Evolutionary conservation across 2,329 filamentous ascomycete genomes (phyloP), one percentile per base, ranked within the genome.

Genomic region (Aspergillus versicolor): DNA sequence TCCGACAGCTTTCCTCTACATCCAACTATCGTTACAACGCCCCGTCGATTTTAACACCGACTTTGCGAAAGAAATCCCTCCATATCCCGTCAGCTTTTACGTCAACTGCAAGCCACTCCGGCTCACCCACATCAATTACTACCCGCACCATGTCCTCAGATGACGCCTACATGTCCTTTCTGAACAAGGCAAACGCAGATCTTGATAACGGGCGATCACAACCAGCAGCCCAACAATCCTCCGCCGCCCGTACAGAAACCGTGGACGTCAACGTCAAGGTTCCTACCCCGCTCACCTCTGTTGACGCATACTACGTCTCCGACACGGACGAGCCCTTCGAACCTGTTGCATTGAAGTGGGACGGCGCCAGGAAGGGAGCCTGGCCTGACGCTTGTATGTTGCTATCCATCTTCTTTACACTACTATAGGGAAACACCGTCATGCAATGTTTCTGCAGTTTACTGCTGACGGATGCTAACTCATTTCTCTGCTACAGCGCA

Each of bases 321-420:
- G 92, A 96, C 58, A 86, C 90, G 30, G 92, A 96, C 71, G 91
- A 95, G 79, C 87, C 88, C 4, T 96, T 96, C 73, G 86, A 89
- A 71, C 85, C 86, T 3, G 90, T 96, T 5, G 85, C 83, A 52
- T 72, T 96, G 63, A 81, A 79, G 63, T 90, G 83, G 72, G 65
- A 72, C 37, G 71, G 66, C 1, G 73, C 73, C 13, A 54, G 57
- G 24, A 61, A 62, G 52, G 73, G 71, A 2, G 50, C 60, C 11
- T 75, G 72, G 72, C 74, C 74, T 38, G 69, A 65, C 56, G 57
- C 65, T 56, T 63, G 73, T 75, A 70, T 50, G 65, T 65, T 15
- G 22, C 4, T 43, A 22, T 21, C 21, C 38, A 41, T 38, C 21
- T 47, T 45, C 45, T 32, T 27, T 27, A 27, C 48, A 15, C 41